A percentile compares a stretch with the other conserved stretches of the same genome.
Evolutionary conservation across 2,329 filamentous ascomycete genomes (phyloP).

Genomic region (Neonectria punicea): DNA sequence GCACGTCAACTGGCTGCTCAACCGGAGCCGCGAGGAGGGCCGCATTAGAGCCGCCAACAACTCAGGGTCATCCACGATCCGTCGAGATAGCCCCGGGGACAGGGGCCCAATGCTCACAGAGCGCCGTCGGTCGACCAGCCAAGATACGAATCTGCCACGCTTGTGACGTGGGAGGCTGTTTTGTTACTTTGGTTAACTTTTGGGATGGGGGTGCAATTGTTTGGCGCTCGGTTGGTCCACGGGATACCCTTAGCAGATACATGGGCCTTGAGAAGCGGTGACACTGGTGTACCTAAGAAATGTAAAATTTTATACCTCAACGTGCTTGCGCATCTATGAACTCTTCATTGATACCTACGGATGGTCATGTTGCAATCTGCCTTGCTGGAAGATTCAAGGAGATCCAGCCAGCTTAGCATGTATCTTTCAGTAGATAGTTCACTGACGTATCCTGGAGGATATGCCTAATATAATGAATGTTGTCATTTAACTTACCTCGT

Average conservation of each 20-base stretch:
- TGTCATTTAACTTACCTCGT: neutral
- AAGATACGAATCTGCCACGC: conserved; percentile 51
- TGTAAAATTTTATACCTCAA: neutral
- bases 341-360: neutral
- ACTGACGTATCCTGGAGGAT: neutral
- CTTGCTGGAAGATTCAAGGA: too few relatives aligned
- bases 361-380: neutral
- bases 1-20: conserved; percentile 69
- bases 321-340: neutral
- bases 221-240: conserved; percentile 17
- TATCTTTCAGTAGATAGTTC: too few relatives aligned
- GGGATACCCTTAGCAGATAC: conserved; percentile 20
- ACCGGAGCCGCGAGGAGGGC: conserved; percentile 60
- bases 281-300: conserved; percentile 1
- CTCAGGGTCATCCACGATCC: conserved; percentile 45
- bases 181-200: neutral
- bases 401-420: too few relatives aligned
- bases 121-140: conserved; percentile 51
- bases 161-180: conserved; percentile 39
- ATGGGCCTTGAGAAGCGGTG: conserved; percentile 5
- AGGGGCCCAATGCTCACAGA: conserved; percentile 45
- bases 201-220: neutral
- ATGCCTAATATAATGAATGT: neutral
- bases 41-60: conserved; percentile 52
- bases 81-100: conserved; percentile 46